Base-by-base conservation (phyloP, 1,284 basidiomycete species). In the Athelia sp. region DNA sequence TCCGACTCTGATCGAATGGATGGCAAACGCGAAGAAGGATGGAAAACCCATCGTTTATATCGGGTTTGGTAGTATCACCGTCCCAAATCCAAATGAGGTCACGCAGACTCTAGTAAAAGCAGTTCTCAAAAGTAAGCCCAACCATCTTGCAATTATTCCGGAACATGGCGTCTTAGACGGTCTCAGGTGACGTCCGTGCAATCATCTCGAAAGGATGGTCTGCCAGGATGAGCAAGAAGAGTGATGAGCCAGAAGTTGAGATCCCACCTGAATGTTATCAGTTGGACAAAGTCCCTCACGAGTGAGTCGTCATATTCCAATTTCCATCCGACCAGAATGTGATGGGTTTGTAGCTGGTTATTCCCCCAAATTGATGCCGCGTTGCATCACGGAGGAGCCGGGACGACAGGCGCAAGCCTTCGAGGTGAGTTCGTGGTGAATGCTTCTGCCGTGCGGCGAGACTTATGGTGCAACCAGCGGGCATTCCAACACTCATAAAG, bases 181-280 rank as follows among this genome's bases (percentile, higher is more conserved):
- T 35, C 46, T 51, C 50, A 78, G 75, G 79, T 55, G 73, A 72
- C 54, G 84, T 88, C 1, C 73, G 84, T 26, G 88, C 87, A 0
- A 84, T 91, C 54, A 73, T 91, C 21, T 83, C 82, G n/a, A 87
- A 87, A 62, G 89, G 89, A 19, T 91, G 89, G 89, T 83, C 82
- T 0, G 74, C 79, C 11, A 72, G 87, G 21, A 74, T 75, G 67
- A 68, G 59, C 51, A 75, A 69, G 59, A 65, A 65, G 31, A 21
- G n/a, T n/a, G 50, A 65, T 43, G 64, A 60, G 56, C 63, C 65
- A 54, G 67, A 69, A 32, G 56, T 71, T 45, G 65, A 67, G 23
- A 71, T 77, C 43, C 73, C 74, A 4, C 64, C 70, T 19, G 68
- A 75, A 57, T 71, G 67, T 52, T 77, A 69, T 56, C 56, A 64